phyloP scores from a whole-genome alignment of 2,329 filamentous ascomycete genomes.

The Alternaria brassicae region DNA sequence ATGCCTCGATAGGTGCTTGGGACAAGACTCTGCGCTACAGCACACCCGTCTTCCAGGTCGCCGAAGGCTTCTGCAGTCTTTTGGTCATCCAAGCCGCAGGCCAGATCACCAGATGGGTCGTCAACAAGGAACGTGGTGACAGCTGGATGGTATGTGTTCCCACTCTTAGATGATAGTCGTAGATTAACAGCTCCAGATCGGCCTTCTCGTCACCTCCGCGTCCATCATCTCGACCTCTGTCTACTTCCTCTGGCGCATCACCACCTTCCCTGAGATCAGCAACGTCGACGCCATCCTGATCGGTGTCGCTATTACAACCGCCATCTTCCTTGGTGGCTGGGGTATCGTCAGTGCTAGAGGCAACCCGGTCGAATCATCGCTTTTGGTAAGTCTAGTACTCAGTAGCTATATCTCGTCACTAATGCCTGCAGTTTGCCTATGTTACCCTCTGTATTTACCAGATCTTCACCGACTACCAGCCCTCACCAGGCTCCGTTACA shows the following conservation, averaged over 20 bases:
- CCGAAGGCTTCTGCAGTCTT: conserved; percentile 95
- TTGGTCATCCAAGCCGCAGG: conserved; percentile 94
- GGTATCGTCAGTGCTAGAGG: conserved; percentile 93
- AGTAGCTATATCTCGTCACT: conserved; percentile 1
- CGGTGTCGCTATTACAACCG: conserved; percentile 89
- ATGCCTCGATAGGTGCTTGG: conserved; percentile 82
- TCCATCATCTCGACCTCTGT: conserved; percentile 91
- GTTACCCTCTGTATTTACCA: conserved; percentile 99
- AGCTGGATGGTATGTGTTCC: conserved; percentile 83
- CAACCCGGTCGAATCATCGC: conserved; percentile 92
- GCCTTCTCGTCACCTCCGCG: conserved; percentile 84
- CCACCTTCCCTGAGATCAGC: conserved; percentile 89
- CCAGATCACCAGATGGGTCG: conserved; percentile 92
- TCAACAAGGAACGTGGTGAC: conserved; percentile 91
- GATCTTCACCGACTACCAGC: conserved; percentile 97
- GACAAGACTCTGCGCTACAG: conserved; percentile 88
- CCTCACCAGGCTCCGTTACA: conserved; percentile 67
- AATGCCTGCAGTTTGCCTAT: conserved; percentile 74
- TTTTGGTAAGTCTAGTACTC: conserved; percentile 61
- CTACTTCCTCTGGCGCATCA: conserved; percentile 96
- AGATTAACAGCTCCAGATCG: conserved; percentile 69
- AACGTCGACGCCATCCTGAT: conserved; percentile 93
- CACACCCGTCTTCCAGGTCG: conserved; percentile 90
- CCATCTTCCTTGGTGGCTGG: conserved; percentile 90
- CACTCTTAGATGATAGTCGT: background rate